Conservation (phyloP, 805 yeast species). For the Kuraishia hungarica region DNA sequence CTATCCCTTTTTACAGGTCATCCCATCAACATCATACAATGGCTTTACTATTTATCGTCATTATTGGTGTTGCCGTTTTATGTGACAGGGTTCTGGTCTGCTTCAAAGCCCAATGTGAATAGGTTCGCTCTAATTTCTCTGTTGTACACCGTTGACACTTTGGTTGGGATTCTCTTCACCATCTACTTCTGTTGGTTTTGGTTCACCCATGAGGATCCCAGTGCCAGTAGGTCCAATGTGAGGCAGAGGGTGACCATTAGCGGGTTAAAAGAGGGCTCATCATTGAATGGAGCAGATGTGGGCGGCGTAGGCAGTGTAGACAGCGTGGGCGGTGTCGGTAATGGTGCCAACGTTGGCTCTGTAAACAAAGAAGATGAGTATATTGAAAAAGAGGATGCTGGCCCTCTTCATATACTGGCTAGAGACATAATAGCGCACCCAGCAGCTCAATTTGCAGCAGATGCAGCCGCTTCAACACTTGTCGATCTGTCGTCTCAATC, state of each 20-base stretch:
- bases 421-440: background rate
- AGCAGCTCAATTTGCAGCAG: background rate
- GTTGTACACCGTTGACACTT: conserved; percentile 59
- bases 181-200: conserved; percentile 67
- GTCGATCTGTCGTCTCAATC: conserved; percentile 40
- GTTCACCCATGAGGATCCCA: conserved; percentile 30
- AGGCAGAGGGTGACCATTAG: no score
- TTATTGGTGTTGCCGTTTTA: conserved; percentile 56
- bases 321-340: background rate
- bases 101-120: conserved; percentile 49
- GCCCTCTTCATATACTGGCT: no score
- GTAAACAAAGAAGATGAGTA: no score
- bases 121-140: conserved; percentile 56
- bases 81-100: conserved; percentile 42
- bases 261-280: no score
- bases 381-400: no score
- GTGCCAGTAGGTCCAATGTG: background rate
- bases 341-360: no score
- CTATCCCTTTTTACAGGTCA: conserved; percentile 85
- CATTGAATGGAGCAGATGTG: conserved; percentile 2
- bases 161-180: conserved; percentile 60
- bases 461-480: background rate
- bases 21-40: conserved; percentile 72
- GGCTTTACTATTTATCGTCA: conserved; percentile 68
- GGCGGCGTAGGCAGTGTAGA: background rate